Evolutionary conservation across 2,329 filamentous ascomycete species (phyloP), one percentile per base, ranked within the genome.

Genomic region (Penicillium brasilianum): DNA sequence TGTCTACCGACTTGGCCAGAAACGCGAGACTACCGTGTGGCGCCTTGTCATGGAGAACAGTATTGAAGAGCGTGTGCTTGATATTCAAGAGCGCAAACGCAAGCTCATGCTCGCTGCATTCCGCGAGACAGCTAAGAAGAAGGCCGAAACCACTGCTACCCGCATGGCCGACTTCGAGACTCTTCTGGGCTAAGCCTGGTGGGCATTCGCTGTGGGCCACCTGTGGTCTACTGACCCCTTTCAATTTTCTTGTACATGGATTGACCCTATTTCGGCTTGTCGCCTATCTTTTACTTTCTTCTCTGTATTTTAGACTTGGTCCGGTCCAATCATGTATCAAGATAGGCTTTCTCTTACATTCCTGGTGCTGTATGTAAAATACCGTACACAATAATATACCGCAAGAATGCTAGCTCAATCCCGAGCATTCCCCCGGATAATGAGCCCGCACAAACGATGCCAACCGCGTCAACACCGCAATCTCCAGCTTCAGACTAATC

Each of bases 1-100:
- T 4, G 92, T 97, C 7, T 91, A 97, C 73, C 85, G 93, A 0
- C 82, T 97, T 0, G 93, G 93, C 0, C 93, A 97, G 78, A 93
- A 84, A 65, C 85, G 90, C 39, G 85, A 88, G 62, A 93, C 90
- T 0, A 93, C 87, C 1, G 88, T 96, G 1, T 95, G 92, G 82
- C 83, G 92, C 50, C 81, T 97, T 10, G 86, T 97, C 1, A 90
- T 96, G 79, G 90, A 96, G 68, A 85, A 83, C 0, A 90, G 86
- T 8, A 87, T 97, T 5, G 93, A 97, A 75, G 90, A 96, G 74
- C 83, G 88, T 0, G 92, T 96, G 20, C 79, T 96, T 39, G 84
- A 87, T 18, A 88, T 96, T 50, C 93, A 97, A 76, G 82, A 85
- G 41, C 87, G 90, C 69, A 97, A 97, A 82, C 84, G 92, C 43